Percentiles rank a stretch among this genome's conserved stretches.
These are phyloP conservation scores for Chaetomium cochliodes DNA, from an alignment of 495 filamentous ascomycete genomes.

Conservation along the genomic window DNA sequence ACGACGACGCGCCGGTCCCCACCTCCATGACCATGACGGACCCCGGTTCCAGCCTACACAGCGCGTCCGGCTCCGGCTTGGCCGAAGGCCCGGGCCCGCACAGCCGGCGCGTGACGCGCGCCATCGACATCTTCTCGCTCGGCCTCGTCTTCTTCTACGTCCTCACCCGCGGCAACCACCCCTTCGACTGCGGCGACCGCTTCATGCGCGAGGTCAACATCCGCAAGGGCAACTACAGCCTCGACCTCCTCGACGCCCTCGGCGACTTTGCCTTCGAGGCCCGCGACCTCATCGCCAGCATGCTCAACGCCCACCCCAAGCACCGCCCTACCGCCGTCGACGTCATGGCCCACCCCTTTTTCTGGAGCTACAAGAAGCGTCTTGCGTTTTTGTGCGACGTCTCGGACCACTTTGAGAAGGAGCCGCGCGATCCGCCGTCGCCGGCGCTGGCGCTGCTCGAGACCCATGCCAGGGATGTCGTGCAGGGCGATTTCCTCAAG, in stretches of 20 bases:
- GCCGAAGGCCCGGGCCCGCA: constrained; percentile 36
- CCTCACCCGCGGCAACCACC: constrained; percentile 84
- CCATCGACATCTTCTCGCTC: constrained; percentile 95
- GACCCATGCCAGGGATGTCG: constrained; percentile 35
- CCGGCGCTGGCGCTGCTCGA: constrained; percentile 62
- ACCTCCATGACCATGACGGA: constrained; percentile 35
- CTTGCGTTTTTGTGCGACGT: constrained; percentile 89
- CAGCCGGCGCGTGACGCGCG: constrained; percentile 78
- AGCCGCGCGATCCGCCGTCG: constrained; percentile 76
- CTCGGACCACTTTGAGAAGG: constrained; percentile 92
- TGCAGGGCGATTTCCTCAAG: constrained; percentile 68
- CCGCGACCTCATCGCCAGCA: constrained; percentile 75
- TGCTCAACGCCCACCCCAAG: constrained; percentile 74
- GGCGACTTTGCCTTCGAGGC: constrained; percentile 85
- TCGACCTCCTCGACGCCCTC: constrained; percentile 66
- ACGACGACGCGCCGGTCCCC: constrained; percentile 57
- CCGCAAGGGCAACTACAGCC: constrained; percentile 75
- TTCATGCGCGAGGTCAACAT: constrained; percentile 98
- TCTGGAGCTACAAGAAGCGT: constrained; percentile 85
- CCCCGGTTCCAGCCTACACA: constrained; percentile 44
- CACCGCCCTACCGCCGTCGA: constrained; percentile 66
- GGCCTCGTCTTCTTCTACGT: constrained; percentile 97
- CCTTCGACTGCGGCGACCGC: constrained; percentile 87
- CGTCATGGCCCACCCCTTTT: constrained; percentile 91
- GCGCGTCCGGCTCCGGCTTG: constrained; percentile 48